These are phyloP conservation scores for Ceratocystis harringtonii DNA, from an alignment of 2,329 filamentous ascomycete species.

Conservation along the genomic window DNA sequence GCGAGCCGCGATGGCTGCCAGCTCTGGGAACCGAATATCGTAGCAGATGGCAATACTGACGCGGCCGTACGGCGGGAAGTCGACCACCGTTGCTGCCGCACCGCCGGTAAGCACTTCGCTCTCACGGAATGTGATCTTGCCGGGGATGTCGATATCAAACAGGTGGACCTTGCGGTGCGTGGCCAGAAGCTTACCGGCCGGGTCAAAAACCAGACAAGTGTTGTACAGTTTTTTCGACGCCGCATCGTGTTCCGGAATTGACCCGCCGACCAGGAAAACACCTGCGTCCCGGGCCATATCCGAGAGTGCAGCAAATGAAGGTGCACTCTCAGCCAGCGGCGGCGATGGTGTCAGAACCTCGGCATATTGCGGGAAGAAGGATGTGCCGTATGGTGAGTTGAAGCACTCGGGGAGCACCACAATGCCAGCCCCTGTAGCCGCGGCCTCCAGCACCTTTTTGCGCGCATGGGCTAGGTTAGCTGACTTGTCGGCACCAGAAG, in stretches of 20 bases:
- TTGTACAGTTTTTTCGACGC: constrained; percentile 60
- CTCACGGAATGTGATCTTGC: constrained; percentile 82
- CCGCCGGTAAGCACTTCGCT: constrained; percentile 78
- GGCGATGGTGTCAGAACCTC: constrained; percentile 65
- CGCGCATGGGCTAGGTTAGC: constrained; percentile 71
- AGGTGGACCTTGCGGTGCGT: constrained; percentile 89
- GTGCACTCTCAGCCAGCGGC: constrained; percentile 53
- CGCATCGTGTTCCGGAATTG: constrained; percentile 66
- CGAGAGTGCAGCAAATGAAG: constrained; percentile 73
- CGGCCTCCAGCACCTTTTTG: constrained; percentile 68
- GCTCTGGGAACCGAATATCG: constrained; percentile 89
- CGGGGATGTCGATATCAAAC: constrained; percentile 95
- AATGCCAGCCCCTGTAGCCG: constrained; percentile 59
- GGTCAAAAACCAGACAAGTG: constrained; percentile 71
- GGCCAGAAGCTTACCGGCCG: constrained; percentile 62
- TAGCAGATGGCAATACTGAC: constrained; percentile 91
- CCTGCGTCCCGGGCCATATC: constrained; percentile 63
- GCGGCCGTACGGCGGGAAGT: constrained; percentile 76
- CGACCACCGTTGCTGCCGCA: constrained; percentile 69
- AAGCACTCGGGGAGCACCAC: constrained; percentile 96
- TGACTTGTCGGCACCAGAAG: constrained; percentile 67
- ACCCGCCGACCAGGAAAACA: constrained; percentile 76
- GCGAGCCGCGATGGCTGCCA: constrained; percentile 76
- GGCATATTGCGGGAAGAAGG: constrained; percentile 83
- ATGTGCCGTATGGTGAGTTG: constrained; percentile 88